These are phyloP conservation scores for Kwoniella pini DNA, from an alignment of 768 basidiomycete species.

Conservation along the genomic window DNA sequence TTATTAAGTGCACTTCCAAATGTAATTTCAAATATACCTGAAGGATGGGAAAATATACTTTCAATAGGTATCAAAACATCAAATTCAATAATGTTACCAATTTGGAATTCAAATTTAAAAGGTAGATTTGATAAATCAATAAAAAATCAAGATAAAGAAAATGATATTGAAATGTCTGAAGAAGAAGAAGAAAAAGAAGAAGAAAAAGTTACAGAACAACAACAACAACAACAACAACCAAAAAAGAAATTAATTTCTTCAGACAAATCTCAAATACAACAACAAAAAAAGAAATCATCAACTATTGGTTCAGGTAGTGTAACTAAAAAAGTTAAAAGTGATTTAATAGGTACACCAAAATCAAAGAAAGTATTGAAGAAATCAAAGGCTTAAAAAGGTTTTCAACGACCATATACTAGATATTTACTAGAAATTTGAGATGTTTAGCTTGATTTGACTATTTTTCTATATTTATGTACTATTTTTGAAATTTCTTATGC, in stretches of 20 bases:
- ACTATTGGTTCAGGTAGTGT: constrained; percentile 16
- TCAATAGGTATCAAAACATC: constrained; percentile 87
- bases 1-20: constrained; percentile 74
- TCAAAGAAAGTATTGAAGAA: constrained; percentile 17
- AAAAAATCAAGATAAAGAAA: constrained; percentile 54
- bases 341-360: constrained; percentile 2
- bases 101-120: constrained; percentile 81
- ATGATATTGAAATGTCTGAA: constrained; percentile 5
- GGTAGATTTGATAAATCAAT: constrained; percentile 61
- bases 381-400: constrained; percentile 41
- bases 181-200: constrained; percentile 7
- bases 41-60: constrained; percentile 88
- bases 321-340: constrained; percentile 12
- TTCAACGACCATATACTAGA: no score
- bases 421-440: no score
- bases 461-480: no score
- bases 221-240: background rate
- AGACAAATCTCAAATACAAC: background rate
- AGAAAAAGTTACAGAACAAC: constrained; percentile 8
- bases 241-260: background rate
- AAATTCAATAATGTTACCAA: constrained; percentile 77
- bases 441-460: no score
- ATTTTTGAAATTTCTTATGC: no score
- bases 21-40: constrained; percentile 68
- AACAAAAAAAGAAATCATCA: constrained; percentile 19